Evolutionary conservation across 805 yeast genomes (phyloP).

Genomic region (Debaryomyces maramus): DNA sequence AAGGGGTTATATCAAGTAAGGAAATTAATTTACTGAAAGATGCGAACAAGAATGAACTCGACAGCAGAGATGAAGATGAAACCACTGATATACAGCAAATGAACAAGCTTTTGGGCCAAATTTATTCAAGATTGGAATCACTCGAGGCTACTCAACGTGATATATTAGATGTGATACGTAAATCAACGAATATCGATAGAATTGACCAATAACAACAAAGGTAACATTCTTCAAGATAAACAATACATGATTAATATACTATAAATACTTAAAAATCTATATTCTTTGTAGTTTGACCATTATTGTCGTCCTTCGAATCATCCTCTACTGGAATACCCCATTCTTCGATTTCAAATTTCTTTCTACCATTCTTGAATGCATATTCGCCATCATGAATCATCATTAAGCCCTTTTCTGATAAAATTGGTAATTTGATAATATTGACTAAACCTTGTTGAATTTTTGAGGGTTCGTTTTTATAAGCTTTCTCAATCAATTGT

Average conservation of each 20-base stretch:
- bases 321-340: slow-evolving; percentile 99
- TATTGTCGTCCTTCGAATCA: slow-evolving; percentile 35
- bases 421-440: slow-evolving; percentile 65
- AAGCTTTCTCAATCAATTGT: slow-evolving; percentile 64
- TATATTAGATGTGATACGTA: not conserved
- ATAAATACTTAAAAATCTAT: slow-evolving; percentile 29
- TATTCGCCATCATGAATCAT: slow-evolving; percentile 69
- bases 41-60: not conserved
- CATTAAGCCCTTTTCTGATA: slow-evolving; percentile 82
- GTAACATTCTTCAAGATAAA: not conserved
- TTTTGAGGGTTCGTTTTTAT: slow-evolving; percentile 69
- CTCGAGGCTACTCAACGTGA: not conserved
- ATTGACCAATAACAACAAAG: not conserved
- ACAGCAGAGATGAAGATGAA: too few relatives aligned
- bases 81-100: not conserved
- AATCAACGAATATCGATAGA: not conserved
- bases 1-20: not conserved
- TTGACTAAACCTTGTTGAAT: slow-evolving; percentile 86
- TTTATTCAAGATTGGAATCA: not conserved
- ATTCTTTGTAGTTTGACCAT: slow-evolving; percentile 31
- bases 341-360: slow-evolving; percentile 81
- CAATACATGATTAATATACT: not conserved
- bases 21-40: not conserved
- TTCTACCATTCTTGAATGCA: slow-evolving; percentile 82
- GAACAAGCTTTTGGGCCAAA: not conserved